Conservation (phyloP, 2,329 filamentous ascomycete species). For the Cadophora malorum region DNA sequence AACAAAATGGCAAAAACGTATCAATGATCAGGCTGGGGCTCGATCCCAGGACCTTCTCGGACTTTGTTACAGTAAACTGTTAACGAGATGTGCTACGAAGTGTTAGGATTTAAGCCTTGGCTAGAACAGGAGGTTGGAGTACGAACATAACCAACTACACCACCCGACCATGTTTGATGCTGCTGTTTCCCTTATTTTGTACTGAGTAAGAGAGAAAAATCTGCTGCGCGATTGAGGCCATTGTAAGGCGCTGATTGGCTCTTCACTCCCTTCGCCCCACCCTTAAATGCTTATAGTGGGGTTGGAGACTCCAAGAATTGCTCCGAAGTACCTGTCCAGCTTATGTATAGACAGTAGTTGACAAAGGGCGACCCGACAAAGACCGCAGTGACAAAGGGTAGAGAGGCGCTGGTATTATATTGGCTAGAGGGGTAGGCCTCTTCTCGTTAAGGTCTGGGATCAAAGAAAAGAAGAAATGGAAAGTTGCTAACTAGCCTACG, state of each 20-base stretch:
- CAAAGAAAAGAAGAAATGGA: background rate
- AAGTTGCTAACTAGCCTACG: too few species aligned
- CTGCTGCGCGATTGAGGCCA: background rate
- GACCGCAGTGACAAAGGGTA: too few species aligned
- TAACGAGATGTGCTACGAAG: constrained; percentile 11
- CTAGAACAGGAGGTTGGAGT: too few species aligned
- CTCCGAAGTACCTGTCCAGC: too few species aligned
- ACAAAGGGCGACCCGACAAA: too few species aligned
- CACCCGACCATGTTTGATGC: constrained; percentile 8
- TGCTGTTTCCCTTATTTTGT: background rate
- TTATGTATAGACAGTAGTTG: too few species aligned
- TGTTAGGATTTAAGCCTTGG: too few species aligned
- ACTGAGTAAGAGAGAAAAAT: background rate
- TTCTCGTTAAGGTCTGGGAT: too few species aligned
- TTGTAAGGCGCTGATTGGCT: background rate
- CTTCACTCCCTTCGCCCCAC: background rate
- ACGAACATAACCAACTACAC: constrained; percentile 17
- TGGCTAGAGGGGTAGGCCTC: too few species aligned
- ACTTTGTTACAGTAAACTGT: constrained; percentile 15
- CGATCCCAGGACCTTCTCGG: constrained; percentile 21
- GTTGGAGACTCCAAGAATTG: too few species aligned
- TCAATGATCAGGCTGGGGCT: constrained; percentile 19
- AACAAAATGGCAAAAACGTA: background rate
- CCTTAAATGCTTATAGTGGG: too few species aligned
- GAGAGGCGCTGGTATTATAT: too few species aligned